Percentiles rank a stretch among this genome's conserved stretches.
Conservation (phyloP, 2,329 filamentous ascomycete species). For the Venturia carpophila region DNA sequence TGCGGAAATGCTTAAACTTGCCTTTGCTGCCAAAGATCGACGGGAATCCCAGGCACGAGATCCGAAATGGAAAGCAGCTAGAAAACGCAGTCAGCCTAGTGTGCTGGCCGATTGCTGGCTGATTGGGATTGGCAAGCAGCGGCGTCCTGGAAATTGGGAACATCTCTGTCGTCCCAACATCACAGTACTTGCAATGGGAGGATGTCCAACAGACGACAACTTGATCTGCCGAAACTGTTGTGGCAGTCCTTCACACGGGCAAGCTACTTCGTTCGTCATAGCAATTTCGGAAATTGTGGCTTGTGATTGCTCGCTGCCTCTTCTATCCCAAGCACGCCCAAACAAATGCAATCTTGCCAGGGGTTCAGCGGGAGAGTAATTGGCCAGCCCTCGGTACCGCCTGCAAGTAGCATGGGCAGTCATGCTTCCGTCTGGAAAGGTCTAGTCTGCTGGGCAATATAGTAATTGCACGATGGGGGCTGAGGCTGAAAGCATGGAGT, state of each 20-base stretch:
- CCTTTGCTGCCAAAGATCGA: no score
- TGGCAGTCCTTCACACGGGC: neutral
- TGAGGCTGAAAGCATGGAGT: no score
- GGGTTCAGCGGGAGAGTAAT: neutral
- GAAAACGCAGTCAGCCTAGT: no score
- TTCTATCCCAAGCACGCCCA: slow-evolving; percentile 1
- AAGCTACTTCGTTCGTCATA: neutral
- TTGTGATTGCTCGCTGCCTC: neutral
- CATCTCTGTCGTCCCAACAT: no score
- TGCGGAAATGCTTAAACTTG: no score
- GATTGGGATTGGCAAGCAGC: neutral
- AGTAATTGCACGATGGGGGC: no score
- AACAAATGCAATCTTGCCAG: neutral
- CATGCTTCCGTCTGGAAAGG: neutral
- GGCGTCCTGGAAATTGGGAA: no score
- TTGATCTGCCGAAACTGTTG: no score
- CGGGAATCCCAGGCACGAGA: no score
- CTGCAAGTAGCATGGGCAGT: neutral
- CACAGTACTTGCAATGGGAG: no score
- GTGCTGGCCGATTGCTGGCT: neutral
- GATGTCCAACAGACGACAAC: neutral
- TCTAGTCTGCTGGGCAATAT: neutral
- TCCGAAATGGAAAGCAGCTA: no score
- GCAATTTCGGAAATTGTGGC: neutral
- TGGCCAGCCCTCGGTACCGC: neutral